These are phyloP conservation scores for Scheffersomyces parashehatae DNA, from an alignment of 1,139 yeast species.

Conservation along the genomic window DNA sequence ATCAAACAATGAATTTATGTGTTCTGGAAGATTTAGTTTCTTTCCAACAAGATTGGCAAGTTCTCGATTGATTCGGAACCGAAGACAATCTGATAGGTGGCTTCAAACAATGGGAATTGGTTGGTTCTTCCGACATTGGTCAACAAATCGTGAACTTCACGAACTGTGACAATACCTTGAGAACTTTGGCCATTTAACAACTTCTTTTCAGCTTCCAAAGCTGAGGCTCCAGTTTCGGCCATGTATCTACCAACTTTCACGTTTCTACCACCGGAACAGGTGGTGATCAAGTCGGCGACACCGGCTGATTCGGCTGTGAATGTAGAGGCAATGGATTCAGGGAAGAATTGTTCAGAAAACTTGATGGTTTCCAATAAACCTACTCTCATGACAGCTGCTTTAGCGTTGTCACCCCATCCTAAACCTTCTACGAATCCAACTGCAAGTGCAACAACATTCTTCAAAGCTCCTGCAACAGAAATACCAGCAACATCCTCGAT, in stretches of 20 bases:
- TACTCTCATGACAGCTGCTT: slow-evolving; percentile 51
- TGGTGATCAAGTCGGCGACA: slow-evolving; percentile 51
- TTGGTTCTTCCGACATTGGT: slow-evolving; percentile 29
- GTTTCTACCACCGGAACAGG: slow-evolving; percentile 53
- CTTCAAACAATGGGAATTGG: slow-evolving; percentile 50
- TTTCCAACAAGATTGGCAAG: slow-evolving; percentile 41
- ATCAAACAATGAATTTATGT: neutral
- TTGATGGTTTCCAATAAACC: slow-evolving; percentile 46
- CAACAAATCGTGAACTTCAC: slow-evolving; percentile 50
- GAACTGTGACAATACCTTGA: slow-evolving; percentile 50
- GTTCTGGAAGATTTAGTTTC: slow-evolving; percentile 2
- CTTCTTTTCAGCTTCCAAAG: slow-evolving; percentile 45
- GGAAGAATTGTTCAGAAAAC: slow-evolving; percentile 43
- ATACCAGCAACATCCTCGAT: slow-evolving; percentile 51
- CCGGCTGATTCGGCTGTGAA: slow-evolving; percentile 53
- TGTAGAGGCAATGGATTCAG: slow-evolving; percentile 39
- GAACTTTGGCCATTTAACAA: slow-evolving; percentile 53
- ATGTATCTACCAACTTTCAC: slow-evolving; percentile 50
- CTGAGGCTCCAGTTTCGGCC: slow-evolving; percentile 47
- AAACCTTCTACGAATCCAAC: slow-evolving; percentile 52
- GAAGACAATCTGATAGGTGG: slow-evolving; percentile 47
- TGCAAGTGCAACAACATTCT: slow-evolving; percentile 49
- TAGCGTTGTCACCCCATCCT: slow-evolving; percentile 56
- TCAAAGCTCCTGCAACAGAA: slow-evolving; percentile 52
- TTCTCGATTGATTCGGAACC: slow-evolving; percentile 45